Percentiles rank a stretch among this genome's conserved stretches.
Evolutionary conservation across 1,284 basidiomycete genomes (phyloP).

Genomic region (Inonotus hispidus): DNA sequence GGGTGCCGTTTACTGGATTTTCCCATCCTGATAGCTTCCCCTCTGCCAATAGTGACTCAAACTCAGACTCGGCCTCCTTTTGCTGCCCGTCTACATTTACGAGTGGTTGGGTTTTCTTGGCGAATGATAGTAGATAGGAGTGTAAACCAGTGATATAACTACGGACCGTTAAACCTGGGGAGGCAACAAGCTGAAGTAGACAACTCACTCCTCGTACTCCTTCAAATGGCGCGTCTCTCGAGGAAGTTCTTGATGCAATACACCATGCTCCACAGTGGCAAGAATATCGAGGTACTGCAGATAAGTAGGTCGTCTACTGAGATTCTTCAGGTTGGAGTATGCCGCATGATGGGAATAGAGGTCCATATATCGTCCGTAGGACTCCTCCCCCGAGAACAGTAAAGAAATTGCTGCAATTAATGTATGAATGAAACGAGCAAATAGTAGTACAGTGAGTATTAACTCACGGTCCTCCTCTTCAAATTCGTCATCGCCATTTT

Average conservation of each 20-base stretch:
- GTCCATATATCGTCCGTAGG: conserved; percentile 92
- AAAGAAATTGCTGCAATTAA: conserved; percentile 67
- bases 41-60: conserved; percentile 77
- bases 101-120: conserved; percentile 83
- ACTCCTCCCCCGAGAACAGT: conserved; percentile 94
- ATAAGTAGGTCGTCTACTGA: conserved; percentile 78
- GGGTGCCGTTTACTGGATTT: conserved; percentile 34
- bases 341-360: conserved; percentile 84
- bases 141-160: conserved; percentile 84
- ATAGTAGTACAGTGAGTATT: conserved; percentile 3
- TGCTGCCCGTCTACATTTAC: conserved; percentile 75
- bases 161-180: neutral
- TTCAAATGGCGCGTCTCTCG: conserved; percentile 68
- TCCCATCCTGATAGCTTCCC: conserved; percentile 78
- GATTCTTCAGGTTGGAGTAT: conserved; percentile 86
- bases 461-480: conserved; percentile 76
- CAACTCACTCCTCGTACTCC: conserved; percentile 74
- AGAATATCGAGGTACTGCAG: conserved; percentile 90
- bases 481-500: conserved; percentile 66
- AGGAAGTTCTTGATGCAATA: conserved; percentile 66
- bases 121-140: conserved; percentile 81
- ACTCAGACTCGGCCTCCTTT: conserved; percentile 59
- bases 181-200: neutral
- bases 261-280: conserved; percentile 47
- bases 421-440: conserved; percentile 18